Percentiles rank a stretch among this genome's conserved stretches.
Conservation (phyloP, 352 stramenopile species). For the Phytophthora podocarpi region DNA sequence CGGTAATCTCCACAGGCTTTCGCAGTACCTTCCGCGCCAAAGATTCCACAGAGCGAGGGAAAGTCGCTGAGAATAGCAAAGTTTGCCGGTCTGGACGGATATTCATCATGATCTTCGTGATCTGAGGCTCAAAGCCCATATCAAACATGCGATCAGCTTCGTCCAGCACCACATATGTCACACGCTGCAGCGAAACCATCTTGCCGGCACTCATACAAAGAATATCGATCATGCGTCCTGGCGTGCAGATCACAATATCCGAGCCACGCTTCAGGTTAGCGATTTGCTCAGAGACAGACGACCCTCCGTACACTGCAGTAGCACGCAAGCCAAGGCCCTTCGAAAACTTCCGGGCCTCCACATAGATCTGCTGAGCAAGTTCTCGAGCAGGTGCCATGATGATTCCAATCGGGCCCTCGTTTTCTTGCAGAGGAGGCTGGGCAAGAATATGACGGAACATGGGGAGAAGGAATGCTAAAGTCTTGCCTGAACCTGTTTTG, state of each 20-base stretch:
- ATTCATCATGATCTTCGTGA: constrained; percentile 96
- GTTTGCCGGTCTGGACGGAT: constrained; percentile 92
- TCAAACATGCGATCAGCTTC: constrained; percentile 99
- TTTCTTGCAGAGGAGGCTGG: constrained; percentile 90
- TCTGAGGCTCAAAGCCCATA: constrained; percentile 99
- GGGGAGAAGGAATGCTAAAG: constrained; percentile 90
- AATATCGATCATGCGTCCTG: constrained; percentile 99
- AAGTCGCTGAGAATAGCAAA: constrained; percentile 98
- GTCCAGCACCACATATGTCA: constrained; percentile 99
- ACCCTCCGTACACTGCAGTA: constrained; percentile 96
- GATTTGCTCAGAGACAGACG: constrained; percentile 98
- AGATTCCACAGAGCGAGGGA: constrained; percentile 93
- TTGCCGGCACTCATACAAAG: constrained; percentile 97
- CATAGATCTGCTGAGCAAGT: constrained; percentile 98
- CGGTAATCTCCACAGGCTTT: constrained; percentile 97
- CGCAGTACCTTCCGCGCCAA: constrained; percentile 91
- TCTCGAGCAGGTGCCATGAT: constrained; percentile 98
- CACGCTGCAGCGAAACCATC: constrained; percentile 95
- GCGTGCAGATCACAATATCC: constrained; percentile 98
- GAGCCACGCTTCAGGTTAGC: constrained; percentile 98
- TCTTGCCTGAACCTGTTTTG: constrained; percentile 96
- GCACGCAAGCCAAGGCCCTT: constrained; percentile 92
- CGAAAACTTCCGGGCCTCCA: constrained; percentile 94
- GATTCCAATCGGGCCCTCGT: constrained; percentile 97
- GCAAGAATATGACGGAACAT: constrained; percentile 97